A percentile compares a stretch with the other conserved stretches of the same genome.
phyloP scores from a whole-genome alignment of 2,329 filamentous ascomycete species.

The Leptographium galeiforme region DNA sequence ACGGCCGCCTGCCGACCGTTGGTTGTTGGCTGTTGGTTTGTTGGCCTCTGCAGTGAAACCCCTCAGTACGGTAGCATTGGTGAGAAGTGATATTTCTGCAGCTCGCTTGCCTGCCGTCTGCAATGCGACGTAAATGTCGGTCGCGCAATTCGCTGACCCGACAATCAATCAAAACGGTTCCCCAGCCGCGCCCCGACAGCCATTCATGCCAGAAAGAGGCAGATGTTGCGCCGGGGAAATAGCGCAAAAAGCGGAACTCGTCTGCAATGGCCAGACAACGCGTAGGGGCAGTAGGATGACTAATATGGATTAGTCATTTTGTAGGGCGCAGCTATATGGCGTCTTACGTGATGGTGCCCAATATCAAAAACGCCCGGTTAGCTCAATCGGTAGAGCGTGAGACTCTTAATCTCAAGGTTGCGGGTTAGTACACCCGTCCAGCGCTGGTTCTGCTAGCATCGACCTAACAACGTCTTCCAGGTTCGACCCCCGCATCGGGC shows the following conservation, averaged over 20 bases:
- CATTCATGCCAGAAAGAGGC: too few species aligned
- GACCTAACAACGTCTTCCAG: neutral
- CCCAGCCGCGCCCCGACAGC: too few species aligned
- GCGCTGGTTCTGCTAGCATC: neutral
- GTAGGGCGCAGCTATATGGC: neutral
- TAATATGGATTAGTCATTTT: too few species aligned
- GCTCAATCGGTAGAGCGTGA: constrained; percentile 63
- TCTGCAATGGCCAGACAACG: too few species aligned
- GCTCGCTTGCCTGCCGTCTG: neutral
- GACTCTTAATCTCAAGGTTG: constrained; percentile 42
- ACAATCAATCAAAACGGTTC: too few species aligned
- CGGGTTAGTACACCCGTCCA: constrained; percentile 9
- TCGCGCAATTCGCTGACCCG: too few species aligned
- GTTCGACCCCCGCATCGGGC: constrained; percentile 33
- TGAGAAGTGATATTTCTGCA: neutral
- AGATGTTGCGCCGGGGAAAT: too few species aligned
- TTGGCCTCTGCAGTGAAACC: neutral
- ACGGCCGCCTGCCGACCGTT: neutral
- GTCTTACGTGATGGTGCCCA: neutral
- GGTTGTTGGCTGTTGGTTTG: neutral
- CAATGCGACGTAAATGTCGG: neutral
- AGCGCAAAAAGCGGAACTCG: too few species aligned
- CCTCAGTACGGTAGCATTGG: neutral
- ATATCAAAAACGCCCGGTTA: constrained; percentile 33
- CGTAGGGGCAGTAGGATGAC: too few species aligned